Evolutionary conservation across 768 basidiomycete genomes (phyloP).

Genomic region (Naematelia aurantialba): DNA sequence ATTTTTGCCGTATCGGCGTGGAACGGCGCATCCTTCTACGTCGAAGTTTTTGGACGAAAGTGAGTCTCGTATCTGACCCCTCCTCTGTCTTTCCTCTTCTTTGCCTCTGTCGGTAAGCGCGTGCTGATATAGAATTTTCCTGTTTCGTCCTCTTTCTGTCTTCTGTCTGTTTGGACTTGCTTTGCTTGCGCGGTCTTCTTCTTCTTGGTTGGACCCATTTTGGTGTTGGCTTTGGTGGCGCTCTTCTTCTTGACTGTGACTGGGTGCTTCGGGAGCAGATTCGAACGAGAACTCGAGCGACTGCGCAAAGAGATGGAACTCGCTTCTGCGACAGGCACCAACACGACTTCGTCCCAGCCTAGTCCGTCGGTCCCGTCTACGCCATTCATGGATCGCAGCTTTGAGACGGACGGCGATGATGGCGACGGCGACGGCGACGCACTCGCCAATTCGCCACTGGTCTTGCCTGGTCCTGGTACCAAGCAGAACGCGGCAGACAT

Average conservation of each 20-base stretch:
- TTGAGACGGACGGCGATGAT: conserved; percentile 11
- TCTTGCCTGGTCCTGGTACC: conserved; percentile 36
- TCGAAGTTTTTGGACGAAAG: conserved; percentile 96
- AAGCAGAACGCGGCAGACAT: conserved; percentile 14
- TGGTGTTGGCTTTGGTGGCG: too few species aligned
- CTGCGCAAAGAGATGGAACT: conserved; percentile 86
- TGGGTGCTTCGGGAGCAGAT: too few species aligned
- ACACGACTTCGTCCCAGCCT: conserved; percentile 11
- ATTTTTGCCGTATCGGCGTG: conserved; percentile 86
- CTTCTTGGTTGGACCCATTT: too few species aligned
- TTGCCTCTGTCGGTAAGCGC: too few species aligned
- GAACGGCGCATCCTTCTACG: conserved; percentile 86
- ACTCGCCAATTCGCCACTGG: conserved; percentile 40
- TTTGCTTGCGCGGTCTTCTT: too few species aligned
- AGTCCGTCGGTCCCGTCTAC: conserved; percentile 10
- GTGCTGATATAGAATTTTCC: too few species aligned
- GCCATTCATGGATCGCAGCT: conserved; percentile 12
- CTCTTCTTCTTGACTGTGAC: too few species aligned
- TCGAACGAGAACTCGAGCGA: conserved; percentile 86
- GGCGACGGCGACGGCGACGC: conserved; percentile 13
- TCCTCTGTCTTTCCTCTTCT: not conserved
- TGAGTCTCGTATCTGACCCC: conserved; percentile 53
- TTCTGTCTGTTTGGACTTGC: too few species aligned
- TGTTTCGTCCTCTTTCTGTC: too few species aligned
- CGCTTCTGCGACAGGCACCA: conserved; percentile 36